Conservation (phyloP, 768 basidiomycete species). For the Lepiota venenata region DNA sequence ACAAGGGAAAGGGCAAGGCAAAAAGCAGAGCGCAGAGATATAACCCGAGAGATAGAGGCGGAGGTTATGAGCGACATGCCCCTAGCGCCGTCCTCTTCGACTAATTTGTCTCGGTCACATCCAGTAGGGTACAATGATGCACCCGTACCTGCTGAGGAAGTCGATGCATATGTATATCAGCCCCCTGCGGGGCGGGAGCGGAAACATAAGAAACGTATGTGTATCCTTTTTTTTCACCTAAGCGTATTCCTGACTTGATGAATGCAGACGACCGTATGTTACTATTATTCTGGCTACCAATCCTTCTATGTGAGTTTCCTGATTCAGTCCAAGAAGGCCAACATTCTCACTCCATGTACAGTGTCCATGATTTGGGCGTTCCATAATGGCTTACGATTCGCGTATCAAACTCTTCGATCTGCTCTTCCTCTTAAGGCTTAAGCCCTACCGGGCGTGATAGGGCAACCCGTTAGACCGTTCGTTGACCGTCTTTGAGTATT, state of each 20-base stretch:
- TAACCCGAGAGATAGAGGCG: constrained; percentile 5
- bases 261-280: constrained; percentile 87
- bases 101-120: constrained; percentile 21
- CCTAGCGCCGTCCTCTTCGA: constrained; percentile 9
- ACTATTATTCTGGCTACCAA: constrained; percentile 82
- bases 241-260: constrained; percentile 13
- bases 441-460: constrained; percentile 22
- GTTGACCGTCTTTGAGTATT: neutral
- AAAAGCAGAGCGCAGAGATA: neutral
- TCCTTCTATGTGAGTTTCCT: constrained; percentile 63
- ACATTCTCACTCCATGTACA: constrained; percentile 20
- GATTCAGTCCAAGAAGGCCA: neutral
- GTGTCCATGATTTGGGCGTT: constrained; percentile 64
- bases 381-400: constrained; percentile 51
- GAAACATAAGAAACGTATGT: constrained; percentile 69
- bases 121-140: constrained; percentile 44
- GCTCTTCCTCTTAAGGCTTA: constrained; percentile 43
- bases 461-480: constrained; percentile 23
- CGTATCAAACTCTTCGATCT: constrained; percentile 45
- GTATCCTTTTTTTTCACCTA: neutral
- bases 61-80: constrained; percentile 16
- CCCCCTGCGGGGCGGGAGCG: constrained; percentile 43
- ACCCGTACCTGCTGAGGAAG: constrained; percentile 60
- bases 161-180: constrained; percentile 65
- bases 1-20: constrained; percentile 5